Evolutionary conservation across 768 basidiomycete species (phyloP).

Genomic region (Mycena filopes): DNA sequence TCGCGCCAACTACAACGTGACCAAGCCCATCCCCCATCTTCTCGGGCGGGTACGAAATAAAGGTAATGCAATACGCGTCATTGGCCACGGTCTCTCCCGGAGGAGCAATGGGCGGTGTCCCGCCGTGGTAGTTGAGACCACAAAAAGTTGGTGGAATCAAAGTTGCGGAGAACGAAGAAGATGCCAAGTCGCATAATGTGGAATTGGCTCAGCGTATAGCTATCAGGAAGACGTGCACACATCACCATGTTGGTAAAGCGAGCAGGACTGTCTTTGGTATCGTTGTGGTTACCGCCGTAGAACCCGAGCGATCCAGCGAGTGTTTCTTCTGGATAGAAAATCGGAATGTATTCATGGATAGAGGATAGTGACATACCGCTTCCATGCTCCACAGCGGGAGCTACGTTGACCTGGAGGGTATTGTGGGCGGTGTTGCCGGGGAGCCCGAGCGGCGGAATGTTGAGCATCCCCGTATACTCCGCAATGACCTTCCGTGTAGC

Average conservation of each 20-base stretch:
- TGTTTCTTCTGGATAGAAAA: not conserved
- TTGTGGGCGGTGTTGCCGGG: conserved; percentile 4
- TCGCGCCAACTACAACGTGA: not conserved
- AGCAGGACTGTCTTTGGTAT: conserved; percentile 7
- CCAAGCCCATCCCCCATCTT: conserved; percentile 1
- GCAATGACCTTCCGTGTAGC: not conserved
- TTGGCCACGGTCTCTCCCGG: too few relatives aligned
- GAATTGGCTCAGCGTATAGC: conserved; percentile 4
- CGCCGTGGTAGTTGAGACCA: too few relatives aligned
- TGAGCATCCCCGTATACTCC: not conserved
- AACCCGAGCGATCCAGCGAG: not conserved
- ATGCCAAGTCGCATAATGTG: not conserved
- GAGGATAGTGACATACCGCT: not conserved
- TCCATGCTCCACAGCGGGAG: not conserved
- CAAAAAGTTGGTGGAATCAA: conserved; percentile 12
- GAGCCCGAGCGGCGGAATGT: conserved; percentile 5
- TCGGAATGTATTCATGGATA: not conserved
- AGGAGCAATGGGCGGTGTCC: too few relatives aligned
- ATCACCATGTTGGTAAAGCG: conserved; percentile 14
- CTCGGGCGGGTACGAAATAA: not conserved
- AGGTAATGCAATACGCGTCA: not conserved
- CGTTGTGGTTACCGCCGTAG: not conserved
- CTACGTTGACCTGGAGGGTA: conserved; percentile 2
- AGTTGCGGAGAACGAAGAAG: conserved; percentile 3
- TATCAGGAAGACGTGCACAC: not conserved